These are phyloP conservation scores for Exidia glandulosa DNA, from an alignment of 768 basidiomycete genomes.

Conservation along the genomic window DNA sequence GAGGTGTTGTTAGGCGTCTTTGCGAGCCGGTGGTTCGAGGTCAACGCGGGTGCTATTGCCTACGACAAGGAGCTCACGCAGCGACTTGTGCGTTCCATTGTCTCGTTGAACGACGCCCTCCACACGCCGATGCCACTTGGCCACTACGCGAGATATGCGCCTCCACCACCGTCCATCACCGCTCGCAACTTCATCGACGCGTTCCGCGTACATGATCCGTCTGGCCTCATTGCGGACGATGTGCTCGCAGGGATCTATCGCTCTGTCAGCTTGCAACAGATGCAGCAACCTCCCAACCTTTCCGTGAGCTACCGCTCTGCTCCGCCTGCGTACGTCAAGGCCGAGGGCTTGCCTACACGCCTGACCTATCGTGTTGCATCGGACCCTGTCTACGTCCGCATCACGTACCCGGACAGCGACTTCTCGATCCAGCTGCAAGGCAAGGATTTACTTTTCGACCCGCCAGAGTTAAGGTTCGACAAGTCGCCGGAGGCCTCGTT, in stretches of 20 bases:
- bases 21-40: conserved; percentile 82
- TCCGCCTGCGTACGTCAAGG: conserved; percentile 31
- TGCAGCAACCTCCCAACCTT: conserved; percentile 1
- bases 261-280: conserved; percentile 43
- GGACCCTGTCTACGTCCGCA: conserved; percentile 74
- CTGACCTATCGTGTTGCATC: conserved; percentile 85
- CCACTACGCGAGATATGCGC: conserved; percentile 36
- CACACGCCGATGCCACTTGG: conserved; percentile 41
- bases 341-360: conserved; percentile 55
- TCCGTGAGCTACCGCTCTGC: not conserved
- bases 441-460: conserved; percentile 82
- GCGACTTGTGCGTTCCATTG: conserved; percentile 67
- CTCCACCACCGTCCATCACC: conserved; percentile 49
- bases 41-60: conserved; percentile 65
- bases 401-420: conserved; percentile 75
- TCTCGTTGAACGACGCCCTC: conserved; percentile 80
- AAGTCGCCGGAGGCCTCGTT: conserved; percentile 78
- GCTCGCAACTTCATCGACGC: conserved; percentile 73
- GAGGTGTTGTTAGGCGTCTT: conserved; percentile 77
- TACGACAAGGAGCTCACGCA: conserved; percentile 75
- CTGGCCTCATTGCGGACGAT: conserved; percentile 61
- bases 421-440: conserved; percentile 78
- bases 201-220: conserved; percentile 68
- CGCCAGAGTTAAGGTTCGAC: conserved; percentile 67
- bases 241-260: conserved; percentile 67